Evolutionary conservation across 2,329 filamentous ascomycete species (phyloP).

Genomic region (Blumeriella jaapii): DNA sequence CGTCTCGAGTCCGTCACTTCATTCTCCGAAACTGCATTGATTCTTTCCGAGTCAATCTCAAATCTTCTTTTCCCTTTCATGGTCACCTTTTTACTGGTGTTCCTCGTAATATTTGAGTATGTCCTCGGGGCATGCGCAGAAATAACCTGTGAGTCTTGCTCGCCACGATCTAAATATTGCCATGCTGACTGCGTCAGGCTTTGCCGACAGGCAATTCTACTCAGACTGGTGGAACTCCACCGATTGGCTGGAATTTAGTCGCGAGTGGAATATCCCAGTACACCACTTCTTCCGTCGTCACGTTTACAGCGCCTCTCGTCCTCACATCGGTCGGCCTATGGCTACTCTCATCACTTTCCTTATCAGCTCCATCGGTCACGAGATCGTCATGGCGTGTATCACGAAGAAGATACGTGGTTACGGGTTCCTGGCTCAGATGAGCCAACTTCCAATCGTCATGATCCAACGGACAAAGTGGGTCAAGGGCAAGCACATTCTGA

Average conservation of each 20-base stretch:
- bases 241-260: slow-evolving; percentile 90
- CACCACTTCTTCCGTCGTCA: slow-evolving; percentile 92
- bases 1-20: slow-evolving; percentile 36
- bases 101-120: slow-evolving; percentile 98
- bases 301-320: slow-evolving; percentile 76
- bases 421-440: slow-evolving; percentile 89
- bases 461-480: slow-evolving; percentile 74
- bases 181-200: slow-evolving; percentile 31
- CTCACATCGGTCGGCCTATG: slow-evolving; percentile 60
- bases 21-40: slow-evolving; percentile 56
- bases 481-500: slow-evolving; percentile 62
- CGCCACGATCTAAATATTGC: background rate
- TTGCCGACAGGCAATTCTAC: slow-evolving; percentile 92
- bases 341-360: slow-evolving; percentile 89
- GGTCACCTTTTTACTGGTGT: slow-evolving; percentile 88
- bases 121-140: slow-evolving; percentile 89
- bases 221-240: slow-evolving; percentile 65
- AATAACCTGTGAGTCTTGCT: slow-evolving; percentile 53
- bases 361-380: slow-evolving; percentile 79
- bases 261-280: slow-evolving; percentile 96
- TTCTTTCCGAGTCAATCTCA: slow-evolving; percentile 81
- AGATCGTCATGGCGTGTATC: slow-evolving; percentile 95
- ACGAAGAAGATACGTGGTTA: slow-evolving; percentile 94
- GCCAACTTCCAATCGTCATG: slow-evolving; percentile 90
- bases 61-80: slow-evolving; percentile 94